phyloP scores from a whole-genome alignment of 1,284 basidiomycete species.

The Xerocomus cyaneibrunnescens region DNA sequence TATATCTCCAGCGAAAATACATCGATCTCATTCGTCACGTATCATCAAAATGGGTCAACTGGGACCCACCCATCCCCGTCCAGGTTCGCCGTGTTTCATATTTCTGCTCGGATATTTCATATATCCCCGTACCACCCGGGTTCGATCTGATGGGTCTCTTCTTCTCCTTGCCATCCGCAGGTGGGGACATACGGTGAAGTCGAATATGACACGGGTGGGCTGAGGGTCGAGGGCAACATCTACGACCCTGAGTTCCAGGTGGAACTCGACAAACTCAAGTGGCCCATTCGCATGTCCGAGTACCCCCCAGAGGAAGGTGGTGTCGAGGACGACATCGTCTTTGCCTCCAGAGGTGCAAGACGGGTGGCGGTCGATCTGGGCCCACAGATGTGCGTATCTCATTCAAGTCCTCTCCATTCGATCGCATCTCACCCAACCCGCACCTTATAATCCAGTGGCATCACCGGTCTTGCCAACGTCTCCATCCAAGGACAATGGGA shows the following conservation, averaged over 20 bases:
- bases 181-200: conserved; percentile 27
- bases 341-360: conserved; percentile 25
- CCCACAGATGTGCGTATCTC: conserved; percentile 18
- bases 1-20: conserved; percentile 27
- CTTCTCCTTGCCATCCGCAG: conserved; percentile 6
- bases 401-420: neutral
- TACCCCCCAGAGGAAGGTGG: conserved; percentile 7
- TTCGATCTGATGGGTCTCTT: neutral
- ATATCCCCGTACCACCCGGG: neutral
- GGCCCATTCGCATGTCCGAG: conserved; percentile 10
- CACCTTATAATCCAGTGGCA: conserved; percentile 4
- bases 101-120: neutral
- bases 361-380: neutral
- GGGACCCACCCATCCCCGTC: conserved; percentile 30
- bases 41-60: conserved; percentile 33
- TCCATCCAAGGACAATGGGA: conserved; percentile 31
- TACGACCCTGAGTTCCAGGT: conserved; percentile 20
- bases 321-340: conserved; percentile 23
- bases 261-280: conserved; percentile 10
- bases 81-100: conserved; percentile 16
- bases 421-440: neutral
- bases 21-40: conserved; percentile 22
- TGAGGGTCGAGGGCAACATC: conserved; percentile 25
- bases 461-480: conserved; percentile 23
- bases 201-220: conserved; percentile 22